Evolutionary conservation across 2,329 filamentous ascomycete genomes (phyloP).

Genomic region (Fusarium avenaceum): DNA sequence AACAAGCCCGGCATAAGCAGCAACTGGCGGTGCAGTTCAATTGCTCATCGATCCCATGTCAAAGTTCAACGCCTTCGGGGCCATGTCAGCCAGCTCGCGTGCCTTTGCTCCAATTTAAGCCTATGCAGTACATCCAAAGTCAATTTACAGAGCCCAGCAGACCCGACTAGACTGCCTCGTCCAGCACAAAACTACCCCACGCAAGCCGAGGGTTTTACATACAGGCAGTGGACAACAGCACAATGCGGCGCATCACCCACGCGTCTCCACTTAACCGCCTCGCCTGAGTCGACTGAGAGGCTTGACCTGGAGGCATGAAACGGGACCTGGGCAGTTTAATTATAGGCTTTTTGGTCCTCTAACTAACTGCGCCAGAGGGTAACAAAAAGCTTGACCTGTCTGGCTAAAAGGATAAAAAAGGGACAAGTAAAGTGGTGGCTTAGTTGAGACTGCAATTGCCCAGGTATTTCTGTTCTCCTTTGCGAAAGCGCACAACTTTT

Average conservation of each 20-base stretch:
- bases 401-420: too few species aligned
- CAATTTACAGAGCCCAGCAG: slow-evolving; percentile 34
- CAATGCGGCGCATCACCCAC: slow-evolving; percentile 19
- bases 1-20: slow-evolving; percentile 10
- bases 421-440: too few species aligned
- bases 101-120: slow-evolving; percentile 39
- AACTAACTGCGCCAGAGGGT: neutral
- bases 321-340: slow-evolving; percentile 45
- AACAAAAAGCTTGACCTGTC: too few species aligned
- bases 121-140: slow-evolving; percentile 2
- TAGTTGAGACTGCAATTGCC: too few species aligned
- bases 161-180: slow-evolving; percentile 26
- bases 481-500: too few species aligned
- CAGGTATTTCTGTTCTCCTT: too few species aligned
- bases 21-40: slow-evolving; percentile 26
- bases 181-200: slow-evolving; percentile 31
- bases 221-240: slow-evolving; percentile 15
- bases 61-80: slow-evolving; percentile 10
- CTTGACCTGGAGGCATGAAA: slow-evolving; percentile 29
- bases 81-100: slow-evolving; percentile 34
- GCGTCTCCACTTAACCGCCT: slow-evolving; percentile 37
- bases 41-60: slow-evolving; percentile 18
- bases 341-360: slow-evolving; percentile 30
- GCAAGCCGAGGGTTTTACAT: slow-evolving; percentile 26
- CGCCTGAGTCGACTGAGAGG: slow-evolving; percentile 35